These are phyloP conservation scores for Alternaria sp. DNA, from an alignment of 2,329 filamentous ascomycete genomes.

Conservation along the genomic window DNA sequence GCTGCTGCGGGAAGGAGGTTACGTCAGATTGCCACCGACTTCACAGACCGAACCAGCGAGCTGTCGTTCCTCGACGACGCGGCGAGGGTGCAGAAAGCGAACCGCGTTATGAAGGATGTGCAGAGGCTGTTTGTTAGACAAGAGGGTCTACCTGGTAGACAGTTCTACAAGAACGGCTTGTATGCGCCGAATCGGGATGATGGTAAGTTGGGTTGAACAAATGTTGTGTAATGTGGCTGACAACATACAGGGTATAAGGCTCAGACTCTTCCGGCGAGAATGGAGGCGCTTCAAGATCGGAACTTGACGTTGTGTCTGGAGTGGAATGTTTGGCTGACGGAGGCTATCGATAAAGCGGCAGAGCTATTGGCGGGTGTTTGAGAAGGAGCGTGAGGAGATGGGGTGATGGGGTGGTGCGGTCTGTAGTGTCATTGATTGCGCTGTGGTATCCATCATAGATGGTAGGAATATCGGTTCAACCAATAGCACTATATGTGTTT, in stretches of 20 bases:
- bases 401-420: fast-evolving
- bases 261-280: slow-evolving; percentile 10
- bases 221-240: background rate
- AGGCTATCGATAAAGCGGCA: background rate
- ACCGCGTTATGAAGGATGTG: slow-evolving; percentile 10
- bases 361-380: background rate
- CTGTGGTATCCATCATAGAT: background rate
- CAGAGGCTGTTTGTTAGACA: slow-evolving; percentile 14
- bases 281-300: slow-evolving; percentile 16
- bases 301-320: slow-evolving; percentile 12
- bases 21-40: background rate
- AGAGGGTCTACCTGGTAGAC: slow-evolving; percentile 12
- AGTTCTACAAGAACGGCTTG: slow-evolving; percentile 19
- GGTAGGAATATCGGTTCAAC: background rate
- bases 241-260: slow-evolving; percentile 11
- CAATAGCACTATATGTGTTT: background rate
- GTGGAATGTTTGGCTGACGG: slow-evolving; percentile 1
- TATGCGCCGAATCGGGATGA: slow-evolving; percentile 20
- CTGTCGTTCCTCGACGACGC: background rate
- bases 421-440: background rate
- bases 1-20: background rate
- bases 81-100: slow-evolving; percentile 1
- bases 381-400: background rate
- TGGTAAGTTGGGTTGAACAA: background rate
- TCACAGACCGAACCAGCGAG: background rate